Evolutionary conservation across 306 rosid species (phyloP), one percentile per base, ranked within the genome.

Genomic region (Castanospermum australe): DNA sequence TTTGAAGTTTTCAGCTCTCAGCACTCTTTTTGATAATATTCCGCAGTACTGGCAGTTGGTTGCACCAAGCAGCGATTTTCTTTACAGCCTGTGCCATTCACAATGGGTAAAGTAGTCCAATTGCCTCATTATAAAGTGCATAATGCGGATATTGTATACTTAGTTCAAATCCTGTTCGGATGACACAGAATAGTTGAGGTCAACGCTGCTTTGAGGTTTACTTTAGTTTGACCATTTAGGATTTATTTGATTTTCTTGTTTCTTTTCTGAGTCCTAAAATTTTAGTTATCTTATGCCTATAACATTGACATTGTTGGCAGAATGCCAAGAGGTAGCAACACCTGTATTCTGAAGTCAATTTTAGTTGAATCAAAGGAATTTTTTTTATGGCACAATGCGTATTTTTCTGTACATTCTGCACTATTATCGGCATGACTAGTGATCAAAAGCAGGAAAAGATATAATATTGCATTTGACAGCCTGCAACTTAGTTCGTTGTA

Each of bases 141-240:
- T 68, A 73, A 69, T 60, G 83, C 71, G 80, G 82, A 82, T 78
- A 76, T 60, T 85, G 86, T 84, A 83, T 84, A 85, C 89, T 67
- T 81, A 21, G 81, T 79, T 60, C 47, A 56, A 78, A 74, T 78
- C 83, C 77, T 80, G 65, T 66, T 45, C 71, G 65, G 80, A 81
- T 50, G 77, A 75, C 67, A 73, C 36, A 83, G 83, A 64, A 51
- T 88, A 90, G 88, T 85, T 76, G 83, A 77, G 85, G 84, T 52
- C 73, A 60, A 85, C 68, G 77, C 83, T 71, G 76, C 79, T 71
- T 81, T 67, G 73, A 82, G 81, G 74, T 73, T 84, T n/a, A n/a
- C n/a, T 78, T 78, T 82, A 66, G 87, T 87, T 85, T 77, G 84
- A 86, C 87, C 83, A 47, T 83, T 78, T 84, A 67, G 86, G 63